Base-by-base conservation (phyloP, 306 rosid genomes). In the Cucurbita pepo region DNA sequence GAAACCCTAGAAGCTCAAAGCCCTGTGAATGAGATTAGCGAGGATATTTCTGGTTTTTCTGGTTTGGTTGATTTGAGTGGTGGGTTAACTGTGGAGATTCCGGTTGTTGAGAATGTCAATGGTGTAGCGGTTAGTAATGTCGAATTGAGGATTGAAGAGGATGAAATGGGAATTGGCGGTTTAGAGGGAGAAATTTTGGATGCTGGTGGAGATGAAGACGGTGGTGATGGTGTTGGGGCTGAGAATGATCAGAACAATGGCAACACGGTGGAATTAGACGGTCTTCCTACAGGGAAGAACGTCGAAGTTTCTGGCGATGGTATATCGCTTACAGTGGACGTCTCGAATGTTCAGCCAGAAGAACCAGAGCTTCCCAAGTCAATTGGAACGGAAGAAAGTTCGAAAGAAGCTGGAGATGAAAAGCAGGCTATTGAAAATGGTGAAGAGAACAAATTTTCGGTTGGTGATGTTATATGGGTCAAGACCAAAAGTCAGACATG, bases 401-500 rank as follows among this genome's bases (percentile, higher is more conserved):
- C 38, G 57, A 34, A 75, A 8, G 76, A 77, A 71, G 56, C 76
- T 65, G 83, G 50, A 19, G 63, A 71, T 38, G 82, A 69, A 56
- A 77, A 47, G 51, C 77, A n/a, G 48, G 59, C 4, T 22, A 30
- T 6, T 58, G 80, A 77, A 21, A 63, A 60, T 81, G 77, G 67
- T 57, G 69, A 21, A 38, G 79, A 40, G 41, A 25, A 64, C 56
- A 70, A 18, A 11, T 83, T 83, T 79, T 70, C 72, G 19, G 81
- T 70, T 37, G 87, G 89, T 44, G 89, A 86, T 72, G 79, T 83
- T 45, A 81, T 86, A 16, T 86, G 89, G 89, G 86, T 81, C 54
- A 78, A 81, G 63, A 81, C 87, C 36, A 86, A 86, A 72, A 81
- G 74, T 50, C 75, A 79, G 63, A 82, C 85, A 22, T 86, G 89